phyloP scores from a whole-genome alignment of 352 stramenopile species.

The Peronospora farinosa region DNA sequence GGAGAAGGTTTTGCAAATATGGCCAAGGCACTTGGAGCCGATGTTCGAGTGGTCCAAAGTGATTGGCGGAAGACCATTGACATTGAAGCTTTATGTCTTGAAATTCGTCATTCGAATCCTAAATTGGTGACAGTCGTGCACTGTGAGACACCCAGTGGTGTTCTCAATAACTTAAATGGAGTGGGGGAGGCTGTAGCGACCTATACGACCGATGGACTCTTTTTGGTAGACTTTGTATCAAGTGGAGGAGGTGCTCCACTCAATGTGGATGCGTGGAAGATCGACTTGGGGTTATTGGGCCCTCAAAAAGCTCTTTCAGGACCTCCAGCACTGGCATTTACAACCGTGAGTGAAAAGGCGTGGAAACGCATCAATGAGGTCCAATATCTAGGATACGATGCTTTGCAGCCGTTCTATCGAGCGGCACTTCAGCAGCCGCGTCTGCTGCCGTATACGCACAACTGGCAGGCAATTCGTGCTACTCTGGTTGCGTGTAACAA shows the following conservation, averaged over 20 bases:
- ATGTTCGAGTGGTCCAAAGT: slow-evolving; percentile 34
- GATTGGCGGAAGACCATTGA: slow-evolving; percentile 42
- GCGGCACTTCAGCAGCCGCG: slow-evolving; percentile 28
- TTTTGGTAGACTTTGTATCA: slow-evolving; percentile 54
- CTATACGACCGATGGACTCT: slow-evolving; percentile 43
- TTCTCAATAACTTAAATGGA: slow-evolving; percentile 30
- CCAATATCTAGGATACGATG: slow-evolving; percentile 46
- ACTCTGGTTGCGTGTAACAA: slow-evolving; percentile 33
- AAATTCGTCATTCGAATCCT: slow-evolving; percentile 37
- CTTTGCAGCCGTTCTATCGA: slow-evolving; percentile 39
- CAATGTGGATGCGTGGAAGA: slow-evolving; percentile 35
- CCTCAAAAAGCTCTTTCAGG: slow-evolving; percentile 47
- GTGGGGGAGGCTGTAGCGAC: slow-evolving; percentile 36
- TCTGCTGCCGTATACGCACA: slow-evolving; percentile 49
- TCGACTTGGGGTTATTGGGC: slow-evolving; percentile 41
- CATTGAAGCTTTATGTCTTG: slow-evolving; percentile 24
- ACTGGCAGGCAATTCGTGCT: slow-evolving; percentile 48
- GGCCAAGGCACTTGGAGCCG: slow-evolving; percentile 34
- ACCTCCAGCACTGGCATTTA: slow-evolving; percentile 37
- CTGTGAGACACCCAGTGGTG: slow-evolving; percentile 49
- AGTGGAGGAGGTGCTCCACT: slow-evolving; percentile 36
- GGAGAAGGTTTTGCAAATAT: slow-evolving; percentile 46
- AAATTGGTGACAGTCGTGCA: slow-evolving; percentile 50
- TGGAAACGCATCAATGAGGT: slow-evolving; percentile 41
- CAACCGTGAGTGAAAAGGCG: slow-evolving; percentile 42